Conservation (phyloP, 495 filamentous ascomycete genomes). For the Letharia lupina region DNA sequence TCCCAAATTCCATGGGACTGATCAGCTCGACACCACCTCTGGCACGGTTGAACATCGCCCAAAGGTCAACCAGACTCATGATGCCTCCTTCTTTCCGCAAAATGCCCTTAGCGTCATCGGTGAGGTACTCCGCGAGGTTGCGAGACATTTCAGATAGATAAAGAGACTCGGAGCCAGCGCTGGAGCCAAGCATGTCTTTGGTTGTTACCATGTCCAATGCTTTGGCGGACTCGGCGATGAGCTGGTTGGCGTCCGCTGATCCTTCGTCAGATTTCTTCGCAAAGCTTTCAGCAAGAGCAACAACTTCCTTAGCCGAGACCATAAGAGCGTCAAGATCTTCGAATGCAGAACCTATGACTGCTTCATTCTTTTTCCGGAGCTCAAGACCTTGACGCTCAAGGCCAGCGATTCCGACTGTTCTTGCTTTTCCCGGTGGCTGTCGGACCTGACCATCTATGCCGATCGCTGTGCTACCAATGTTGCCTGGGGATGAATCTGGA, state of each 20-base stretch:
- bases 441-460: conserved; percentile 15
- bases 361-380: conserved; percentile 79
- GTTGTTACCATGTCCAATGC: conserved; percentile 85
- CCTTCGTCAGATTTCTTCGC: conserved; percentile 54
- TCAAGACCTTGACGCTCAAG: conserved; percentile 77
- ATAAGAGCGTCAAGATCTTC: conserved; percentile 95
- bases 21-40: conserved; percentile 90
- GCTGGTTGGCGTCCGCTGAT: conserved; percentile 56
- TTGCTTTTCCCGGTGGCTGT: conserved; percentile 37
- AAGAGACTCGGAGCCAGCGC: conserved; percentile 48
- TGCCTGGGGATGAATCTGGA: conserved; percentile 48
- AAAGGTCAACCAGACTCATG: conserved; percentile 89
- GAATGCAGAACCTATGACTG: conserved; percentile 88
- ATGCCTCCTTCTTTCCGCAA: conserved; percentile 82
- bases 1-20: conserved; percentile 84
- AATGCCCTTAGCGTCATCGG: conserved; percentile 77
- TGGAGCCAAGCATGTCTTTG: conserved; percentile 69
- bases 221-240: conserved; percentile 74
- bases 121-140: conserved; percentile 87
- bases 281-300: conserved; percentile 85
- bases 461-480: conserved; percentile 14
- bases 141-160: conserved; percentile 74
- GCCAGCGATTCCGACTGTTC: conserved; percentile 82
- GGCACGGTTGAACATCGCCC: conserved; percentile 96
- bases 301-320: conserved; percentile 92